These are phyloP conservation scores for Mycena alexandri DNA, from an alignment of 768 basidiomycete genomes.

Conservation along the genomic window DNA sequence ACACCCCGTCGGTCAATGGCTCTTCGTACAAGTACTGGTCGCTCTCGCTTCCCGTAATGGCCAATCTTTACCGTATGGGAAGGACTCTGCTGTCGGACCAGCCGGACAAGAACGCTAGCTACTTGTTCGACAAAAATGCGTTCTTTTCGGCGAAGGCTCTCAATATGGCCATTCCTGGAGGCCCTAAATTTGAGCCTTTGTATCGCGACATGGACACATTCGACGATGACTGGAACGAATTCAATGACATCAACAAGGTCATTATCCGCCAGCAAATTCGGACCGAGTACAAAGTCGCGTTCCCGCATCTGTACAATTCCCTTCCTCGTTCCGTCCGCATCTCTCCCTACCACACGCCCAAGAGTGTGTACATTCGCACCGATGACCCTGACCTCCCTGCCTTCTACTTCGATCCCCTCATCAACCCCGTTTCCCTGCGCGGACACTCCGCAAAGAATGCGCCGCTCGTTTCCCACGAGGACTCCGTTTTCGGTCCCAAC, in stretches of 20 bases:
- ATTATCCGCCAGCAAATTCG: constrained; percentile 99
- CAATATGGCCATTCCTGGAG: constrained; percentile 97
- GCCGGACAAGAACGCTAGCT: constrained; percentile 90
- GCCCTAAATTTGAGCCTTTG: constrained; percentile 98
- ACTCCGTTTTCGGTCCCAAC: constrained; percentile 91
- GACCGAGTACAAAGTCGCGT: constrained; percentile 99
- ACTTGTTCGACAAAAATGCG: constrained; percentile 96
- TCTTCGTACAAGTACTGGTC: constrained; percentile 95
- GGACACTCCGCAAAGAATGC: constrained; percentile 87
- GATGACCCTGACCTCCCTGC: constrained; percentile 99
- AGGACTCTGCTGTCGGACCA: constrained; percentile 94
- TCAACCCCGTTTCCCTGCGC: constrained; percentile 96
- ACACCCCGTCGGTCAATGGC: constrained; percentile 92
- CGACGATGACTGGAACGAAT: constrained; percentile 99
- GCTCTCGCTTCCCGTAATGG: constrained; percentile 93
- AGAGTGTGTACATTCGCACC: constrained; percentile 98
- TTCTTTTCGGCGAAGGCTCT: constrained; percentile 99
- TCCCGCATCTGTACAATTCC: constrained; percentile 99
- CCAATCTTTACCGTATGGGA: constrained; percentile 95
- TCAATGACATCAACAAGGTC: constrained; percentile 99
- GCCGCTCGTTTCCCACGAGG: constrained; percentile 89
- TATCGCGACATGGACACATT: constrained; percentile 97
- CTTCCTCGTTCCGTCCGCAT: constrained; percentile 95
- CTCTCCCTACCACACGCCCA: constrained; percentile 91
- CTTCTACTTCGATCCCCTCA: constrained; percentile 98